Conservation (phyloP, 352 stramenopile genomes). For the Lagenidium giganteum region DNA sequence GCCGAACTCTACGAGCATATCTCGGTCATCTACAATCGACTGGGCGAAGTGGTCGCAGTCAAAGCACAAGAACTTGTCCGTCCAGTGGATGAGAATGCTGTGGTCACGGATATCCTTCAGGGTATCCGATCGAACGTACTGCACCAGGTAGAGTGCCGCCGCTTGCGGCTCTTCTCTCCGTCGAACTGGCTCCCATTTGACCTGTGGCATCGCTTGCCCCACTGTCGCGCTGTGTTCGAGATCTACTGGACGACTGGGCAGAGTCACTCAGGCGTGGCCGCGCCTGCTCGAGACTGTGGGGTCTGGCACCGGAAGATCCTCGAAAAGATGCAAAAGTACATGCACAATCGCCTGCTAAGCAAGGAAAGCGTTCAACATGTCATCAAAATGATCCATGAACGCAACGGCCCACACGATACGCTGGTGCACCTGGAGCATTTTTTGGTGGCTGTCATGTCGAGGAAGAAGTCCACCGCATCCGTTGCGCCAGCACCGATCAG, state of each 20-base stretch:
- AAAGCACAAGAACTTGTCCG: slow-evolving; percentile 47
- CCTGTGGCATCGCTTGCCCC: slow-evolving; percentile 34
- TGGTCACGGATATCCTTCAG: slow-evolving; percentile 20
- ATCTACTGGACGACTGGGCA: slow-evolving; percentile 26
- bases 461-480: no score
- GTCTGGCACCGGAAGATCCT: slow-evolving; percentile 51
- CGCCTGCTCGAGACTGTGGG: no score
- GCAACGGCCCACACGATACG: slow-evolving; percentile 21
- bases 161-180: slow-evolving; percentile 46
- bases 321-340: slow-evolving; percentile 27
- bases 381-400: slow-evolving; percentile 32
- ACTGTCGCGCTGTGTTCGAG: slow-evolving; percentile 28
- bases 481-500: no score
- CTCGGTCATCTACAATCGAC: slow-evolving; percentile 33
- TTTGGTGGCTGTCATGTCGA: no score
- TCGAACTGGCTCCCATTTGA: slow-evolving; percentile 43
- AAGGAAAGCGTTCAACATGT: slow-evolving; percentile 56
- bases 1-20: slow-evolving; percentile 51
- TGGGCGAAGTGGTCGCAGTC: slow-evolving; percentile 48
- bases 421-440: slow-evolving; percentile 46
- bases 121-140: slow-evolving; percentile 21
- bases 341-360: slow-evolving; percentile 45
- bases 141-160: slow-evolving; percentile 35
- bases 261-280: background rate
- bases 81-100: slow-evolving; percentile 23